phyloP scores from a whole-genome alignment of 2,329 filamentous ascomycete genomes.

The Pseudogymnoascus sp. region DNA sequence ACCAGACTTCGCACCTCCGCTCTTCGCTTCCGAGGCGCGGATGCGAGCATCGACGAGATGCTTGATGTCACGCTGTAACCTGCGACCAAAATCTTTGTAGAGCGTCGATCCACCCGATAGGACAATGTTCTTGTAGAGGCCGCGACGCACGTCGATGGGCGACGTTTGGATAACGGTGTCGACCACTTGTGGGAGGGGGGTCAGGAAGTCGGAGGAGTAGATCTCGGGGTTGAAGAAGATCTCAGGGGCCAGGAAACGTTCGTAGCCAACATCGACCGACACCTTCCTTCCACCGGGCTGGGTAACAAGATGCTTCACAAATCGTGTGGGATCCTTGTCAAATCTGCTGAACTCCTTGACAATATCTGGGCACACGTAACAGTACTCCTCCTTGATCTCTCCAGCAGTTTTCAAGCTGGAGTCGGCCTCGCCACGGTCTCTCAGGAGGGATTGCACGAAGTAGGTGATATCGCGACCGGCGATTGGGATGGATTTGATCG shows the following conservation, averaged over 20 bases:
- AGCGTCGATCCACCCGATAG: constrained; percentile 92
- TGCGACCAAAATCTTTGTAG: constrained; percentile 96
- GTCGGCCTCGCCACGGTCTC: constrained; percentile 93
- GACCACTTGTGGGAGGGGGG: constrained; percentile 86
- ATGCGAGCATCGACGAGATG: constrained; percentile 92
- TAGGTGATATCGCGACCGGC: constrained; percentile 97
- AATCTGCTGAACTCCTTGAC: constrained; percentile 96
- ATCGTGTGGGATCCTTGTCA: constrained; percentile 84
- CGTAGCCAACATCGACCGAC: constrained; percentile 88
- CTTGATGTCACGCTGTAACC: constrained; percentile 94
- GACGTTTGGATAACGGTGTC: constrained; percentile 96
- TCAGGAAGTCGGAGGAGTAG: constrained; percentile 97
- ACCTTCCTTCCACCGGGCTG: constrained; percentile 80
- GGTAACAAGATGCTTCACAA: constrained; percentile 80
- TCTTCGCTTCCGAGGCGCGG: constrained; percentile 81
- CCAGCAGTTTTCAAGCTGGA: constrained; percentile 96
- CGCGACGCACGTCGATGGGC: constrained; percentile 92
- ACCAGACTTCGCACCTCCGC: constrained; percentile 85
- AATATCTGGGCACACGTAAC: constrained; percentile 96
- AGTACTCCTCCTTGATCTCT: constrained; percentile 97
- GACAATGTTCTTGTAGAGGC: constrained; percentile 99
- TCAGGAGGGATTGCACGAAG: constrained; percentile 91
- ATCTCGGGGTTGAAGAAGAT: constrained; percentile 99
- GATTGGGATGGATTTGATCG: constrained; percentile 98
- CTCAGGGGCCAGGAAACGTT: constrained; percentile 94